Evolutionary conservation across 2,329 filamentous ascomycete species (phyloP), one percentile per base, ranked within the genome.

Genomic region (Colletotrichum theobromicola): DNA sequence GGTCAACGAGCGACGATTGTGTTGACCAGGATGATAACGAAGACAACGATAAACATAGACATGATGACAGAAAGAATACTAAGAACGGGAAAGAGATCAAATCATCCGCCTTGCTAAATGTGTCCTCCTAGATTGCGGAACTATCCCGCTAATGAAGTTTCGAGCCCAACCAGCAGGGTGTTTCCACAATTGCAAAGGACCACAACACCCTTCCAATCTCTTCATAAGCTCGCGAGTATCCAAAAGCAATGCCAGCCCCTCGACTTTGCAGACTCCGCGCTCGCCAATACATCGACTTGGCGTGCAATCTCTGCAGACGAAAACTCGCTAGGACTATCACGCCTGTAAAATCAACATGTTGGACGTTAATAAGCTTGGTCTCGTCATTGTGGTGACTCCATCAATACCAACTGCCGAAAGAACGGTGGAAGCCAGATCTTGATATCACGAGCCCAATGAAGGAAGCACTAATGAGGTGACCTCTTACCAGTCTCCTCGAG

Each of bases 181-280:
- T n/a, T n/a, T n/a, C n/a, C n/a, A n/a, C n/a, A n/a, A n/a, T n/a
- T n/a, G n/a, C n/a, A n/a, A n/a, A n/a, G n/a, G n/a, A n/a, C n/a
- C n/a, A n/a, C n/a, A n/a, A n/a, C n/a, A n/a, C n/a, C 42, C 5
- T 46, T n/a, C 4, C 18, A 46, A 46, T 4, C 9, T 9, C 18
- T 18, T n/a, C 37, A 8, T 18, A 46, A n/a, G 37, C 12, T 42
- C 12, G 4, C 15, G 37, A 0, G 5, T 46, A 0, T 4, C 4
- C 3, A 46, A 46, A 0, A 13, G n/a, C 0, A 21, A 46, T 7
- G 10, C 13, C n/a, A 46, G 18, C 0, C 21, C n/a, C 6, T 21
- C n/a, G 10, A 7, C 42, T 12, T 21, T 46, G 5, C n/a, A 1
- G n/a, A 46, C 6, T n/a, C 42, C 16, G 0, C 0, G 10, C n/a